Evolutionary conservation across 192 early-diverging fungal species (phyloP).

Genomic region (Gryganskiella cystojenkinii): DNA sequence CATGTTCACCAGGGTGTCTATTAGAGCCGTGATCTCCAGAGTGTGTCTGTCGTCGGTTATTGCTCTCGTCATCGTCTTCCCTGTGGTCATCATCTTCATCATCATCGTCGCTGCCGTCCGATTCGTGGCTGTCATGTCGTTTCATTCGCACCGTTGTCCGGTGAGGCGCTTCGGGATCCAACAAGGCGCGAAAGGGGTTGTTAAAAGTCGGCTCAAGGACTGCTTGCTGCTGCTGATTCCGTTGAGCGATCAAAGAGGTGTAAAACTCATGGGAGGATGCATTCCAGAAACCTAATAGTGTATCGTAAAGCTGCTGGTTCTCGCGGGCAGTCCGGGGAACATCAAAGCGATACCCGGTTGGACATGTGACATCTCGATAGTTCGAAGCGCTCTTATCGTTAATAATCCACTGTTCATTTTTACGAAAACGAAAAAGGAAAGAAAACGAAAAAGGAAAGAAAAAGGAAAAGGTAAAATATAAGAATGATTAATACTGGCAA

Average conservation of each 20-base stretch:
- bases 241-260: neutral
- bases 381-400: constrained; percentile 28
- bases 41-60: neutral
- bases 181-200: neutral
- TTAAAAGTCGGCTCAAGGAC: neutral
- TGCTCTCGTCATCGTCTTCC: neutral
- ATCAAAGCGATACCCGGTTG: constrained; percentile 33
- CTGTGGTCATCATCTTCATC: constrained; percentile 10
- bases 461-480: neutral
- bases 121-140: neutral
- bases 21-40: too few species aligned
- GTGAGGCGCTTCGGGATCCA: constrained; percentile 1
- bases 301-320: constrained; percentile 17
- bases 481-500: neutral
- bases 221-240: neutral
- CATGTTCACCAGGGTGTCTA: too few species aligned
- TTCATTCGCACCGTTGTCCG: neutral
- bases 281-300: constrained; percentile 24
- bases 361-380: constrained; percentile 45
- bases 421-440: neutral
- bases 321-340: constrained; percentile 41
- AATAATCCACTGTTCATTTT: constrained; percentile 22
- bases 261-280: constrained; percentile 2
- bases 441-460: neutral
- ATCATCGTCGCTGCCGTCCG: neutral